Percentiles rank a stretch among this genome's conserved stretches.
Conservation (phyloP, 371 early-diverging fungal species). For the Zychaea mexicana region DNA sequence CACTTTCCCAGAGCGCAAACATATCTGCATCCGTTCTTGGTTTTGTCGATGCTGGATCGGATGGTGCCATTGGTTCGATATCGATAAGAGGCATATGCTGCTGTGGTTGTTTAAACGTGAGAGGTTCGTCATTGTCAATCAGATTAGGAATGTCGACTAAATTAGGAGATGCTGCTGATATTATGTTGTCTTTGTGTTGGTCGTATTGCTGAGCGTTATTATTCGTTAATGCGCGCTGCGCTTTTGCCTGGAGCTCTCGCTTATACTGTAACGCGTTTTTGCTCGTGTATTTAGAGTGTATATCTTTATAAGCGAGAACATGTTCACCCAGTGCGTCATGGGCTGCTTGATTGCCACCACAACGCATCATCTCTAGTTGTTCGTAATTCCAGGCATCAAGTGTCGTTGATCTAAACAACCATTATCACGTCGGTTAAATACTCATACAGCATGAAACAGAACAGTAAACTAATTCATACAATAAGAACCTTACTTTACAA, state of each 20-base stretch:
- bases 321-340: slow-evolving; percentile 59
- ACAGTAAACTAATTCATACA: background rate
- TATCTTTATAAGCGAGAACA: slow-evolving; percentile 58
- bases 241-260: slow-evolving; percentile 58
- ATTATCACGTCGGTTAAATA: background rate
- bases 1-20: slow-evolving; percentile 23
- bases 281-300: slow-evolving; percentile 81
- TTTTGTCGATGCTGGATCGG: background rate
- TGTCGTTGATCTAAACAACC: slow-evolving; percentile 66
- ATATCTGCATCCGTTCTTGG: slow-evolving; percentile 17
- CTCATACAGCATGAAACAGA: background rate
- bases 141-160: background rate
- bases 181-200: background rate
- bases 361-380: slow-evolving; percentile 89
- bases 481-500: slow-evolving; percentile 78
- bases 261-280: slow-evolving; percentile 79
- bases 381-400: slow-evolving; percentile 91
- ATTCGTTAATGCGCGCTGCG: background rate
- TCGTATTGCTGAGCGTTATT: background rate
- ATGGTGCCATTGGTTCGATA: slow-evolving; percentile 9
- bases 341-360: slow-evolving; percentile 80
- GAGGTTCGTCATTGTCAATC: background rate
- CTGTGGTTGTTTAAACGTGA: background rate
- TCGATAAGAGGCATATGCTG: slow-evolving; percentile 11
- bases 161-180: background rate